Evolutionary conservation across 345 rosid species (phyloP), one percentile per base, ranked within the genome.

Genomic region (Nephelium lappaceum): DNA sequence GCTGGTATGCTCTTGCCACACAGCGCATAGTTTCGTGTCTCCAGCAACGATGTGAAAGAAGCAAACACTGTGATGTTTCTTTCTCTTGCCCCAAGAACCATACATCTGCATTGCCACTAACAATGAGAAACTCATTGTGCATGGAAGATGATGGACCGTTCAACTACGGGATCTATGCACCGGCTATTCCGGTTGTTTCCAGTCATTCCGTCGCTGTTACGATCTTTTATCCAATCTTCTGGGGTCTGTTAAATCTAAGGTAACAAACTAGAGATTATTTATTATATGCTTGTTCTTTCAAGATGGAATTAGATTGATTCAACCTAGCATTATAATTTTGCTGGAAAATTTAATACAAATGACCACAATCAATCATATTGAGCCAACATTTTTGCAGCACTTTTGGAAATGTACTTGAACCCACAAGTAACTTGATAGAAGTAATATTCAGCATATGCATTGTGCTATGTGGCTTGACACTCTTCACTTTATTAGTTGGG

Each of bases 191-290:
- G 0, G 97, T 93, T 78, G 87, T 95, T 77, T 90, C 97, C 7
- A 95, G 97, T 84, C 86, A 93, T 79, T 93, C 98, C 72, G 78
- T 89, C 19, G 93, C 92, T 8, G 95, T 89, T 81, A 93, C 89
- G 83, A 87, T 91, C 61, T 94, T 93, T 42, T 92, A 95, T 78
- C 98, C 97, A 63, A 93, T 95, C 42, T 93, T 95, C 79, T 95
- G 98, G 98, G 98, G 98, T 0, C 75, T 95, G 39, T 83, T 95
- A 92, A 92, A 94, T 72, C 95, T 93, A 79, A 93, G 98, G 98
- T 95, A 82, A 73, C 57, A 31, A 15, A 15, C 25, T 39, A 16
- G 25, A 11, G 5, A 31, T 31, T 31, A 31, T 31, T 31, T 31
- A 31, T 27, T 31, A 31, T 31, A 9, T 47, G 16, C 12, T 47